These are phyloP conservation scores for Xylogone sp. DNA, from an alignment of 2,329 filamentous ascomycete genomes.

Conservation along the genomic window DNA sequence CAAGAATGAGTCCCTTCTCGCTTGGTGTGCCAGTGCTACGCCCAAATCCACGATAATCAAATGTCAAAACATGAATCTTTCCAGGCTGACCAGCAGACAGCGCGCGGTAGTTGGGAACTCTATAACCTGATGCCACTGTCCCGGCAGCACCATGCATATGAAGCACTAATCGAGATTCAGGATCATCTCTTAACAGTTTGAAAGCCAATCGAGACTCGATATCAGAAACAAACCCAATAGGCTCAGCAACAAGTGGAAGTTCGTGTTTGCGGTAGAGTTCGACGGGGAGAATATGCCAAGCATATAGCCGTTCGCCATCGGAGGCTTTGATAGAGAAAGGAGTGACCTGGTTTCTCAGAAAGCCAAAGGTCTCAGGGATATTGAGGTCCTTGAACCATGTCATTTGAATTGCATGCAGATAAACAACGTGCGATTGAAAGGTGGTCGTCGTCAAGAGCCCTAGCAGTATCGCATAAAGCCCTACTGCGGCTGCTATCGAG, in stretches of 20 bases:
- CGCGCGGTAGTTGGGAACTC: conserved; percentile 50
- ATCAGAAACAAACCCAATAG: conserved; percentile 30
- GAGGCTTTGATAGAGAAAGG: too few species aligned
- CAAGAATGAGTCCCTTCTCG: conserved; percentile 49
- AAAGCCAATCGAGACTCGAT: conserved; percentile 33
- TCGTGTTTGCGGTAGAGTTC: conserved; percentile 41
- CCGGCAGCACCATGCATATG: conserved; percentile 46
- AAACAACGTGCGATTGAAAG: too few species aligned
- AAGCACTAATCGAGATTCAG: conserved; percentile 36
- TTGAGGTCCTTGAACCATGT: too few species aligned
- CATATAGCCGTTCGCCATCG: too few species aligned
- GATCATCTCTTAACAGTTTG: conserved; percentile 35
- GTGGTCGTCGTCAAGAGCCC: too few species aligned
- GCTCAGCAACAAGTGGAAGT: conserved; percentile 34
- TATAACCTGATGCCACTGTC: conserved; percentile 44
- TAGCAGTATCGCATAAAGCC: too few species aligned
- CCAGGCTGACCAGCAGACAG: conserved; percentile 45
- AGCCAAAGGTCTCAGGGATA: too few species aligned
- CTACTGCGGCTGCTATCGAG: too few species aligned
- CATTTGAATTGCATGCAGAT: too few species aligned
- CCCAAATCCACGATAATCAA: conserved; percentile 62
- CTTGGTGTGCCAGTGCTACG: conserved; percentile 48
- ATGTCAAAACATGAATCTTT: conserved; percentile 52
- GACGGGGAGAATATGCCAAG: conserved; percentile 48
- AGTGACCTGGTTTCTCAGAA: too few species aligned